phyloP scores from a whole-genome alignment of 2,329 filamentous ascomycete genomes.

The Dichotomopilus funicola region DNA sequence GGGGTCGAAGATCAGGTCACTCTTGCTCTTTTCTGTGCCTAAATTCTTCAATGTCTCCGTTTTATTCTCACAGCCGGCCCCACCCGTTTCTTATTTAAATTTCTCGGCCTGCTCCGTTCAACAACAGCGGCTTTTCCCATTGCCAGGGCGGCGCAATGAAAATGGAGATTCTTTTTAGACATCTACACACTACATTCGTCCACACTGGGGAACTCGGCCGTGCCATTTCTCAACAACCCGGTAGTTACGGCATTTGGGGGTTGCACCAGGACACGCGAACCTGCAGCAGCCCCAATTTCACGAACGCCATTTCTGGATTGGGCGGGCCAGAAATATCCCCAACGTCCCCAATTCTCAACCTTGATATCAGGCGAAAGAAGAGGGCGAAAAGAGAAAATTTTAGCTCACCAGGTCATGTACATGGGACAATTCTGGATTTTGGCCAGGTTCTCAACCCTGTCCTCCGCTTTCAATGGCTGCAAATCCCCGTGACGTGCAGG shows the following conservation, averaged over 20 bases:
- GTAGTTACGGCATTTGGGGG: constrained; percentile 9
- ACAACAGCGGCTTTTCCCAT: background rate
- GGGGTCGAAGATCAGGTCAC: too few species aligned
- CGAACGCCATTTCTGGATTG: constrained; percentile 10
- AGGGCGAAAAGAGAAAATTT: background rate
- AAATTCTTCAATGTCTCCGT: too few species aligned
- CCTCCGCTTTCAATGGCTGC: background rate
- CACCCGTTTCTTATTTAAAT: too few species aligned
- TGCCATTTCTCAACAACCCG: too few species aligned
- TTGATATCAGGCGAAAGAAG: background rate
- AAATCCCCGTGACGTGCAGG: background rate
- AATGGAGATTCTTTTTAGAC: background rate
- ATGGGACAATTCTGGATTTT: too few species aligned
- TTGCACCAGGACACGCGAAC: constrained; percentile 4
- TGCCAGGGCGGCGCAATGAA: background rate
- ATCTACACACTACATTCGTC: background rate
- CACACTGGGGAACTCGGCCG: background rate
- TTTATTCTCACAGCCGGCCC: too few species aligned
- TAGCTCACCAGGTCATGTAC: background rate
- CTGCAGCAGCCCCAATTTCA: constrained; percentile 9
- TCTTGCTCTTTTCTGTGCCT: too few species aligned
- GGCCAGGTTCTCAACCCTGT: too few species aligned
- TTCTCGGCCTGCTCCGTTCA: background rate
- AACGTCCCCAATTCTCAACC: background rate
- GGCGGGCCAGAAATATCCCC: background rate